These are phyloP conservation scores for Cynara cardunculus DNA, from an alignment of 129 eudicot genomes.

Conservation along the genomic window DNA sequence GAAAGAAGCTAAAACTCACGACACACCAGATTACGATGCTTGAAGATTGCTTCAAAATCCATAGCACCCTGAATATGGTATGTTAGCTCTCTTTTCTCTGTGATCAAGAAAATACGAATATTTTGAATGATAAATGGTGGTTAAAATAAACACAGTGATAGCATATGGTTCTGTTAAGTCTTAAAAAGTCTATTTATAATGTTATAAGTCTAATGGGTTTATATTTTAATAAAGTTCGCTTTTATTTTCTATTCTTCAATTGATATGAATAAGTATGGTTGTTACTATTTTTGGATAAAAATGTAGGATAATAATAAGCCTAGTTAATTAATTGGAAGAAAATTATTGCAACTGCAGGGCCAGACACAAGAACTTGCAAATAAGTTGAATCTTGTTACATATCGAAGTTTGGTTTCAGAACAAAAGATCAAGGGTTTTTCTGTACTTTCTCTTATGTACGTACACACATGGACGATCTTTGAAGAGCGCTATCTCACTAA, in stretches of 20 bases:
- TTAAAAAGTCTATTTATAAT: background rate
- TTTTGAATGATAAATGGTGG: background rate
- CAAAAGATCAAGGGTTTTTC: slow-evolving; percentile 53
- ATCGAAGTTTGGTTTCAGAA: slow-evolving; percentile 82
- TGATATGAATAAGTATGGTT: background rate
- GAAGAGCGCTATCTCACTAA: too few relatives aligned
- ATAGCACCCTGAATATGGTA: slow-evolving; percentile 47
- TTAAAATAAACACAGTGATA: background rate
- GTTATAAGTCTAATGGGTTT: too few relatives aligned
- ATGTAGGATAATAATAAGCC: background rate
- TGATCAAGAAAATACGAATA: background rate
- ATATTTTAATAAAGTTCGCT: too few relatives aligned
- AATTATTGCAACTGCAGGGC: slow-evolving; percentile 31
- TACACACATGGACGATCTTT: too few relatives aligned
- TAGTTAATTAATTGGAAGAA: background rate
- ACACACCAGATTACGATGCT: slow-evolving; percentile 43
- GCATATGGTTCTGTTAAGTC: background rate
- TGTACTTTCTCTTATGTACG: background rate
- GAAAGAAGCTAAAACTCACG: slow-evolving; percentile 52
- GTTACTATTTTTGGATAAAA: background rate
- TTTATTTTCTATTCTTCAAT: too few relatives aligned
- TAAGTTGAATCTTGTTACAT: slow-evolving; percentile 52
- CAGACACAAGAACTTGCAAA: slow-evolving; percentile 56
- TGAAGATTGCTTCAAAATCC: slow-evolving; percentile 52
- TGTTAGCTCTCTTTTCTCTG: background rate